Conservation (phyloP, 2,329 filamentous ascomycete species). For the Berkeleyomyces rouxiae region DNA sequence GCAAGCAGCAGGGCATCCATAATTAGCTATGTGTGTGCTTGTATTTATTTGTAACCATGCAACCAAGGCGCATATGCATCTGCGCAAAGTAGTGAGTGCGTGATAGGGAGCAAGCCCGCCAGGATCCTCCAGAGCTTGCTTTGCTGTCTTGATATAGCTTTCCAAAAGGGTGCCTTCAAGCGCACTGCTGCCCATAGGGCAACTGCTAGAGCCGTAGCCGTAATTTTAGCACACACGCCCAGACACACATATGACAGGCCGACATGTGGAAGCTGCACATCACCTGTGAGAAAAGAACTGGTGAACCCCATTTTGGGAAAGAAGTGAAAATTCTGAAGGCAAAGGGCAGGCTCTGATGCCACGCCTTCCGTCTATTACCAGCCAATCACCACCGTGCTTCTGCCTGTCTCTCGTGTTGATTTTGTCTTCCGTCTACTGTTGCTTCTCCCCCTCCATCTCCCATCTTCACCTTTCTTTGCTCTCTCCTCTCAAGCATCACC, state of each 20-base stretch:
- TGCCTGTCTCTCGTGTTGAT: background rate
- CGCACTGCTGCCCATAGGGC: background rate
- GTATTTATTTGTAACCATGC: too few species aligned
- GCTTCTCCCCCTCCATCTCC: background rate
- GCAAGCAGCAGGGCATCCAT: background rate
- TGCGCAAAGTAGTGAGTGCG: too few species aligned
- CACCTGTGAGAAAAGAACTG: background rate
- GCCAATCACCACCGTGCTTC: background rate
- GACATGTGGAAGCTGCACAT: background rate
- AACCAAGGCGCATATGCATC: too few species aligned
- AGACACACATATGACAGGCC: background rate
- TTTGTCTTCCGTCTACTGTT: too few species aligned
- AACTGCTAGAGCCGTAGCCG: background rate
- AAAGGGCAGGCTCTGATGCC: background rate
- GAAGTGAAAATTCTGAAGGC: background rate
- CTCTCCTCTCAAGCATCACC: background rate
- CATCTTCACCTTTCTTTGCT: background rate
- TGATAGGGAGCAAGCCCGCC: too few species aligned
- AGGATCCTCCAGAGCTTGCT: too few species aligned
- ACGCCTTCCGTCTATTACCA: background rate
- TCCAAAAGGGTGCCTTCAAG: background rate
- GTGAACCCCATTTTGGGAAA: background rate
- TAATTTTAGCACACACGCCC: too few species aligned
- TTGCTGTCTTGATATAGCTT: background rate
- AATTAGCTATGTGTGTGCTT: background rate